Conservation (phyloP, 768 basidiomycete species). For the Auricularia heimuer region DNA sequence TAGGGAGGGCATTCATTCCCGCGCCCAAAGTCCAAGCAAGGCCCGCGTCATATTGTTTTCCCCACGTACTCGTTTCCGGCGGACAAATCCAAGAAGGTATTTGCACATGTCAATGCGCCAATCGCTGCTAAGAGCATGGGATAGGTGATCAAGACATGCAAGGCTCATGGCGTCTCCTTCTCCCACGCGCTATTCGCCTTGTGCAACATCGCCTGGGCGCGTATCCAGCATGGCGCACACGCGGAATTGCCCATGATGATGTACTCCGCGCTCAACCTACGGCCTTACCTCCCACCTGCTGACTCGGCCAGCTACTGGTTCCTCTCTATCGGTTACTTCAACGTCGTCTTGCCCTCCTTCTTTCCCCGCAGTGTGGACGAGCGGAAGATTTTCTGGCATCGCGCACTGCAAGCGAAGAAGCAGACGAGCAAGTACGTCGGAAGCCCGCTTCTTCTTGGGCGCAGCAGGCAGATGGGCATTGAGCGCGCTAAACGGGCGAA, state of each 20-base stretch:
- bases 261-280: conserved; percentile 78
- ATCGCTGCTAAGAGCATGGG: conserved; percentile 6
- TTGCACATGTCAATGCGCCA: not conserved
- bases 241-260: conserved; percentile 37
- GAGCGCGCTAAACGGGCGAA: conserved; percentile 53
- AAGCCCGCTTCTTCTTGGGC: conserved; percentile 48
- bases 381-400: conserved; percentile 56
- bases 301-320: conserved; percentile 60
- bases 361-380: conserved; percentile 34
- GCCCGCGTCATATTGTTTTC: conserved; percentile 49
- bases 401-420: conserved; percentile 54
- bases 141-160: conserved; percentile 47
- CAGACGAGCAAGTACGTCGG: conserved; percentile 60
- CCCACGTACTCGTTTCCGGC: conserved; percentile 53
- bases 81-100: conserved; percentile 47
- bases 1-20: conserved; percentile 62
- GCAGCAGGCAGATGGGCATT: conserved; percentile 56
- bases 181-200: conserved; percentile 67
- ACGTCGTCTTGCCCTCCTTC: conserved; percentile 72
- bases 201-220: conserved; percentile 66
- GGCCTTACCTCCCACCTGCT: conserved; percentile 36
- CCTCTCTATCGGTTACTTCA: conserved; percentile 71
- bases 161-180: conserved; percentile 60
- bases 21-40: conserved; percentile 24
- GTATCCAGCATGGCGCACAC: conserved; percentile 13